phyloP scores from a whole-genome alignment of 2,329 filamentous ascomycete genomes.

The Sclerotinia spermophila region DNA sequence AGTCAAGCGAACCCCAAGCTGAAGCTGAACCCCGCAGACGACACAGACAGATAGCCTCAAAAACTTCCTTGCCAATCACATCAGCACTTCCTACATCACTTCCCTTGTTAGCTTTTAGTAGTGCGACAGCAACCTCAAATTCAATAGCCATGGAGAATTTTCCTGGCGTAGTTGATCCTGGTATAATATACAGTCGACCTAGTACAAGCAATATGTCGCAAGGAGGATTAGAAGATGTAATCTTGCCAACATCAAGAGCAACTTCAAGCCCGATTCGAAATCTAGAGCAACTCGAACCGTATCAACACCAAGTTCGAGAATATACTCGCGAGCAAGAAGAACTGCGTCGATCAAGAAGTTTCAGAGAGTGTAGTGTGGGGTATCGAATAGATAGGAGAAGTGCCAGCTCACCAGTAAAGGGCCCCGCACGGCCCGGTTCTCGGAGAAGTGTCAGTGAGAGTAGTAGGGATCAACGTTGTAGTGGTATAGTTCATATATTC shows the following conservation, averaged over 20 bases:
- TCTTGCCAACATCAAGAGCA: slow-evolving; percentile 31
- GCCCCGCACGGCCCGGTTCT: slow-evolving; percentile 30
- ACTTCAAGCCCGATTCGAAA: slow-evolving; percentile 31
- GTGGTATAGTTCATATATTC: slow-evolving; percentile 24
- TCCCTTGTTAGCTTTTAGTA: slow-evolving; percentile 41
- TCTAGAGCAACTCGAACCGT: slow-evolving; percentile 30
- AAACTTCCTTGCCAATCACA: slow-evolving; percentile 26
- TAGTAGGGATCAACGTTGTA: slow-evolving; percentile 27
- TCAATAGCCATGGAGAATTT: slow-evolving; percentile 49
- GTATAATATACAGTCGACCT: slow-evolving; percentile 52
- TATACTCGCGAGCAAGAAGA: slow-evolving; percentile 35
- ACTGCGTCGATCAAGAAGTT: slow-evolving; percentile 30
- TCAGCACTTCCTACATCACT: slow-evolving; percentile 42
- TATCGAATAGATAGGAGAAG: slow-evolving; percentile 30
- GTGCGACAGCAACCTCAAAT: slow-evolving; percentile 44
- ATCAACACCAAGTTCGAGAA: slow-evolving; percentile 36
- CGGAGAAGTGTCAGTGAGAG: slow-evolving; percentile 35
- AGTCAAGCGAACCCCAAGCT: slow-evolving; percentile 20
- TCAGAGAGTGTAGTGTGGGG: slow-evolving; percentile 26
- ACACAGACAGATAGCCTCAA: slow-evolving; percentile 48
- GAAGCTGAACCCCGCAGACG: slow-evolving; percentile 37
- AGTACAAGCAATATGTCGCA: slow-evolving; percentile 25
- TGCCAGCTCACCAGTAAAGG: slow-evolving; percentile 35
- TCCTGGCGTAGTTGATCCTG: slow-evolving; percentile 54
- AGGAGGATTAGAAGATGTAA: slow-evolving; percentile 28